Evolutionary conservation across 306 rosid species (phyloP), one percentile per base, ranked within the genome.

Genomic region (Quillaja saponaria): DNA sequence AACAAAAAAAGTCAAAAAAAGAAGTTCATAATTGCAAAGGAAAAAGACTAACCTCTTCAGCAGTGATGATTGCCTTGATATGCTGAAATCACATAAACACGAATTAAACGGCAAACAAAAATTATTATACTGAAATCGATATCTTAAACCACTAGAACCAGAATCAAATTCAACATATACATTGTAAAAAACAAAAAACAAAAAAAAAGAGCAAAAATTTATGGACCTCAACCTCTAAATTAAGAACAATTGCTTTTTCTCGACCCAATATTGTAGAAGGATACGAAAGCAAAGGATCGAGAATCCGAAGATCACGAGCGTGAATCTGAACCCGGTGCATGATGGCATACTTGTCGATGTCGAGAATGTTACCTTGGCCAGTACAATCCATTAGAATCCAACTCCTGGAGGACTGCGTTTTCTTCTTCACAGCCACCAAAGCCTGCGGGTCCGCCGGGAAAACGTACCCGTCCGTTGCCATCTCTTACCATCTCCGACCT

Each of bases 11-110:
- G 18, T 17, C 17, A 48, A 25, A 25, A 62, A 10, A 17, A 34
- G 20, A 19, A 60, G 16, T 28, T 38, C 35, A 14, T 13, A 49
- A 0, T 21, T 15, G 21, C 9, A 44, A 41, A 34, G 47, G 74
- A 72, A 51, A 72, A 33, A 39, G 20, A 49, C 82, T 25, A 69
- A 92, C 98, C 95, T 92, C 98, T 33, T 92, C 95, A 10, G 98
- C 95, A 0, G 98, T 92, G 67, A 92, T 92, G 55, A 92, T 88
- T 35, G 98, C 98, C 69, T 92, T 92, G 76, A 88, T 85, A 80
- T 92, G 98, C 98, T 92, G 95, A 28, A 69, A 38, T 6, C 35
- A 66, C 73, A 64, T 18, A 74, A 64, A 65, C 34, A 54, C 5
- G 67, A 19, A 8, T 16, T 64, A 31, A 1, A 5, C 64, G 48